A percentile compares a stretch with the other conserved stretches of the same genome.
Evolutionary conservation across 169 alveolate species (phyloP).

Genomic region (Babesia bigemina): DNA sequence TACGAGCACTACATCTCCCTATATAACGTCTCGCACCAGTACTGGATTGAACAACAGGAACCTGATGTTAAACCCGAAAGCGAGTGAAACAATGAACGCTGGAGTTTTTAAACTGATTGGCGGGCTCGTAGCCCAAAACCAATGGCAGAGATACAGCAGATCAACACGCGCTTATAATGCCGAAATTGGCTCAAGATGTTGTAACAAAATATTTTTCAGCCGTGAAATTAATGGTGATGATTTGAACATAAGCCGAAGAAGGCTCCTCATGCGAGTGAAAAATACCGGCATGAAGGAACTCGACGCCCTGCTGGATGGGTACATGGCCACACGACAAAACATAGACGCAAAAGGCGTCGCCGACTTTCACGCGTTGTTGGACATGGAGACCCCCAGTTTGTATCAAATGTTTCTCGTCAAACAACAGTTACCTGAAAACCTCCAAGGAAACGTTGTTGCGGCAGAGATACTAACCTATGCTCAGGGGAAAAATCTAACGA

Average conservation of each 20-base stretch:
- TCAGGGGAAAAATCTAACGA: not conserved
- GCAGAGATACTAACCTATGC: constrained; percentile 9
- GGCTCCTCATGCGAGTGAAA: constrained; percentile 43
- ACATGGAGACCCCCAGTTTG: constrained; percentile 23
- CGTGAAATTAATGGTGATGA: not conserved
- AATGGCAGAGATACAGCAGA: not conserved
- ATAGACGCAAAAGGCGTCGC: not conserved
- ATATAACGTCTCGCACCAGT: constrained; percentile 62
- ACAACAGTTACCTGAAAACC: constrained; percentile 12
- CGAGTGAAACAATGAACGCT: not conserved
- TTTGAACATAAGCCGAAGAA: constrained; percentile 8
- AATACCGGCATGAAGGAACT: constrained; percentile 70
- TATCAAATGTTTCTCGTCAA: constrained; percentile 10
- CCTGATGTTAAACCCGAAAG: constrained; percentile 12
- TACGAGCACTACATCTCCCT: constrained; percentile 74
- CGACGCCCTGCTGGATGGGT: constrained; percentile 41
- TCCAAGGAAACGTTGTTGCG: constrained; percentile 1
- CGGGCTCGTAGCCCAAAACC: not conserved
- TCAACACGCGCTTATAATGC: not conserved
- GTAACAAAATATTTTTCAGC: not conserved
- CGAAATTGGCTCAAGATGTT: not conserved
- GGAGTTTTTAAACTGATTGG: not conserved
- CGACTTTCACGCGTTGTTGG: constrained; percentile 26
- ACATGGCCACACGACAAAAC: not conserved
- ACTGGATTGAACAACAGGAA: constrained; percentile 48